Conservation (phyloP, 2,329 filamentous ascomycete species). For the Zopfia rhizophila region DNA sequence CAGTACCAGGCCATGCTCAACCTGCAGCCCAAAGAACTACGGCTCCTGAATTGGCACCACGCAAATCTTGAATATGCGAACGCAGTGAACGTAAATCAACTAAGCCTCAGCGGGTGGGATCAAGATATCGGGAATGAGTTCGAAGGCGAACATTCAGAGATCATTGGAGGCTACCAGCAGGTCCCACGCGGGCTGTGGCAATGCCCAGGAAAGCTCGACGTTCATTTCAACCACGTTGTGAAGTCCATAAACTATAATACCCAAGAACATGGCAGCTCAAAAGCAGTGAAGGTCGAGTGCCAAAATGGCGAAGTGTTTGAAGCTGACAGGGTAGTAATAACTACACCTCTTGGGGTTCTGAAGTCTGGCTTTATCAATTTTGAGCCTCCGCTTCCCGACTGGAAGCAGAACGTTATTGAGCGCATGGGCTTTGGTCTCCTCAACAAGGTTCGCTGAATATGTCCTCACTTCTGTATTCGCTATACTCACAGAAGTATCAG, state of each 20-base stretch:
- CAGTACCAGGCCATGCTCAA: conserved; percentile 89
- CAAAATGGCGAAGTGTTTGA: conserved; percentile 79
- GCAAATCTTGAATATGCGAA: conserved; percentile 99
- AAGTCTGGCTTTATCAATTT: conserved; percentile 87
- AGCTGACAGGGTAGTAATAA: conserved; percentile 92
- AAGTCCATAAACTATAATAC: conserved; percentile 73
- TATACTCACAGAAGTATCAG: too few species aligned
- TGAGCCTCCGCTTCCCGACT: conserved; percentile 85
- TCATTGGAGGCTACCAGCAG: conserved; percentile 93
- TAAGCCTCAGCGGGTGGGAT: conserved; percentile 94
- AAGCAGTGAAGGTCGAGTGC: conserved; percentile 64
- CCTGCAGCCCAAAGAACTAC: conserved; percentile 84
- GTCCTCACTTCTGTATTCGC: too few species aligned
- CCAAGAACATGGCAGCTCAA: conserved; percentile 26
- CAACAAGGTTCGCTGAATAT: conserved; percentile 73
- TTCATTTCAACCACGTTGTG: conserved; percentile 78
- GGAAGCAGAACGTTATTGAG: conserved; percentile 83
- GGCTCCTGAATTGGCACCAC: conserved; percentile 96
- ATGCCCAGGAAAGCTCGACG: conserved; percentile 78
- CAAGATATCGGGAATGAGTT: conserved; percentile 98
- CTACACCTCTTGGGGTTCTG: conserved; percentile 88
- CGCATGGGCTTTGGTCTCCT: conserved; percentile 92
- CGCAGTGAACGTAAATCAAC: conserved; percentile 83
- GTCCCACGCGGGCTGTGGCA: conserved; percentile 87
- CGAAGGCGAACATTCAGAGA: conserved; percentile 92